Evolutionary conservation across 2,329 filamentous ascomycete genomes (phyloP).

Genomic region (Rhytidhysteron rufulum): DNA sequence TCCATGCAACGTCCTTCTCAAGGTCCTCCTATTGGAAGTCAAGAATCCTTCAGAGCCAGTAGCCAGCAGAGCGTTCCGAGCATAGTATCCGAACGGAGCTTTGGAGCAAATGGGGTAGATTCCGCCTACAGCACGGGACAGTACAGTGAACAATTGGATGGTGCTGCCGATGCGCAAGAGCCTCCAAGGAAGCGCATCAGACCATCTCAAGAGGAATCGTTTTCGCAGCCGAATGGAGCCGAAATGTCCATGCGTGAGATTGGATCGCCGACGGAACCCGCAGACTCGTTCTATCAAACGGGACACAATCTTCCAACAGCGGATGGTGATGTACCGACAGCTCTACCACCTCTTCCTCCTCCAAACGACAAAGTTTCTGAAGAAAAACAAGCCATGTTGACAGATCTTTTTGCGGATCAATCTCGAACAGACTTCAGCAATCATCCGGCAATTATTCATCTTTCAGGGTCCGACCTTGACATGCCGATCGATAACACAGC

Average conservation of each 20-base stretch:
- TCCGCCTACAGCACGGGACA: constrained; percentile 62
- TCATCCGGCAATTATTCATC: constrained; percentile 70
- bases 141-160: constrained; percentile 11
- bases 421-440: constrained; percentile 66
- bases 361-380: constrained; percentile 63
- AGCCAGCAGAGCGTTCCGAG: constrained; percentile 77
- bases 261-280: constrained; percentile 72
- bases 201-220: constrained; percentile 40
- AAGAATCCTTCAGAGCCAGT: constrained; percentile 64
- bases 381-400: constrained; percentile 78
- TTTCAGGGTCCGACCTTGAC: constrained; percentile 79
- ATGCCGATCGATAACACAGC: constrained; percentile 85
- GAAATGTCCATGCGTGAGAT: constrained; percentile 58
- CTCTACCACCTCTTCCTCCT: constrained; percentile 61
- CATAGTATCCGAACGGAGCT: constrained; percentile 70
- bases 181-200: constrained; percentile 77
- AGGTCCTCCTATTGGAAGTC: constrained; percentile 55
- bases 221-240: constrained; percentile 44
- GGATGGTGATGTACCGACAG: constrained; percentile 53
- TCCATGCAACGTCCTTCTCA: constrained; percentile 70
- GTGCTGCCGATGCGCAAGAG: constrained; percentile 55
- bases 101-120: constrained; percentile 58
- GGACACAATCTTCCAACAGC: constrained; percentile 44
- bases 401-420: constrained; percentile 58
- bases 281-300: constrained; percentile 64